Percentiles rank a stretch among this genome's conserved stretches.
phyloP scores from a whole-genome alignment of 148 eudicot species.

The Selenicereus undatus region DNA sequence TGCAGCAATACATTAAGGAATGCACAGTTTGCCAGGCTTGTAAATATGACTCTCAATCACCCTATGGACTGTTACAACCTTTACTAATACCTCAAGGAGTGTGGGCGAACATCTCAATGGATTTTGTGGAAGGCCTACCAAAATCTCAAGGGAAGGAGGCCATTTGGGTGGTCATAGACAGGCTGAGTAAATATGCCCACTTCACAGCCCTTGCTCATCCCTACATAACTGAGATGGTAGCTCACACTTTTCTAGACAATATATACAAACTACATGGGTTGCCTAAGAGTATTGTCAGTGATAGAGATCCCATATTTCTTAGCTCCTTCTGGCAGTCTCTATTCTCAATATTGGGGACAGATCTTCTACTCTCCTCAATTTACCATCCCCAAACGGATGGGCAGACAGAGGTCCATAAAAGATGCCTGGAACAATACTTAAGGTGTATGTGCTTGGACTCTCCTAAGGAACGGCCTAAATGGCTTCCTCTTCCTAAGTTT shows the following conservation, averaged over 20 bases:
- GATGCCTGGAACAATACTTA: not conserved
- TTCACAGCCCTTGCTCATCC: not conserved
- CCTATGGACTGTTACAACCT: not conserved
- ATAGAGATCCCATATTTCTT: not conserved
- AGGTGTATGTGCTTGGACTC: not conserved
- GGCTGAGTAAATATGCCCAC: not conserved
- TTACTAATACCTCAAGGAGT: not conserved
- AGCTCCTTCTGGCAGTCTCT: not conserved
- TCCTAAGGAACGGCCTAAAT: not conserved
- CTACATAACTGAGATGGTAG: not conserved
- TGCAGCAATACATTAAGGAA: not conserved
- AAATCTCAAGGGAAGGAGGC: not conserved
- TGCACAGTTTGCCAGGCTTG: not conserved
- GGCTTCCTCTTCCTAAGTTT: not conserved
- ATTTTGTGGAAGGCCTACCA: not conserved
- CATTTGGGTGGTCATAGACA: not conserved
- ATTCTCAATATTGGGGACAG: not conserved
- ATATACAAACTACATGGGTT: not conserved
- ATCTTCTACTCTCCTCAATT: not conserved
- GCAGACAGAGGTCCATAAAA: not conserved
- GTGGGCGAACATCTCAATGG: not conserved
- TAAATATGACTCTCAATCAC: not conserved
- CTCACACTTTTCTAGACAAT: not conserved
- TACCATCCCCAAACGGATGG: conserved; percentile 3
- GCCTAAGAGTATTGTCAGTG: not conserved